Conservation (phyloP, 371 early-diverging fungal species). For the Syncephalastrum racemosum region DNA sequence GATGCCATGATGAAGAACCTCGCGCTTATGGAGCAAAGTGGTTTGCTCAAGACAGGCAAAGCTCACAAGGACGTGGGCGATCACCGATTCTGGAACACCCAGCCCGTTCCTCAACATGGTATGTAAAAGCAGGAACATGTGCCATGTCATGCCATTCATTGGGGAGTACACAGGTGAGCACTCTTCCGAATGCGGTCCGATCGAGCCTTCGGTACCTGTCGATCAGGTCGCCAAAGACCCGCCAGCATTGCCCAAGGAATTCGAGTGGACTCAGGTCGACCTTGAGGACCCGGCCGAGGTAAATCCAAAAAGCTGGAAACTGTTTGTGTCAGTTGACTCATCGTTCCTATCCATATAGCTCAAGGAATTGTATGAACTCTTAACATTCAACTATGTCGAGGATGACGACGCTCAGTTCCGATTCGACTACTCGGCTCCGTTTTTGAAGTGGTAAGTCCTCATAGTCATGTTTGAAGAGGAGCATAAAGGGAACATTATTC, state of each 20-base stretch:
- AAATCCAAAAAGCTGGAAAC: slow-evolving; percentile 7
- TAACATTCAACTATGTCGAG: slow-evolving; percentile 93
- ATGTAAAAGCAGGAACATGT: slow-evolving; percentile 9
- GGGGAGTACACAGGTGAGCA: slow-evolving; percentile 52
- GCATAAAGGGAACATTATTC: background rate
- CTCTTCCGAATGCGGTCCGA: slow-evolving; percentile 73
- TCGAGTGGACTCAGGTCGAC: slow-evolving; percentile 88
- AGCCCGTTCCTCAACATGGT: slow-evolving; percentile 88
- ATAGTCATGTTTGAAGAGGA: background rate
- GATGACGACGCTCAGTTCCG: slow-evolving; percentile 94
- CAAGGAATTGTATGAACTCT: slow-evolving; percentile 84
- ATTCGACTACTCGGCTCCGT: slow-evolving; percentile 91
- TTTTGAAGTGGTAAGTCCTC: slow-evolving; percentile 79
- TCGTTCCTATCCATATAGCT: slow-evolving; percentile 44
- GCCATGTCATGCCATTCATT: background rate
- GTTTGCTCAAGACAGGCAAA: slow-evolving; percentile 19
- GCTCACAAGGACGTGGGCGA: slow-evolving; percentile 49
- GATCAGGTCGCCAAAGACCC: slow-evolving; percentile 86
- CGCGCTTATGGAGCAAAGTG: slow-evolving; percentile 33
- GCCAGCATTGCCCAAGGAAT: slow-evolving; percentile 80
- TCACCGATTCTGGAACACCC: slow-evolving; percentile 96
- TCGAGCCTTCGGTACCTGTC: slow-evolving; percentile 76
- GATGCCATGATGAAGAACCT: slow-evolving; percentile 40
- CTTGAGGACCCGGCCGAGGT: slow-evolving; percentile 76
- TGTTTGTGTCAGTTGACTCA: too few relatives aligned